Evolutionary conservation across 805 yeast species (phyloP).

Genomic region (Ascoidea rubescens): DNA sequence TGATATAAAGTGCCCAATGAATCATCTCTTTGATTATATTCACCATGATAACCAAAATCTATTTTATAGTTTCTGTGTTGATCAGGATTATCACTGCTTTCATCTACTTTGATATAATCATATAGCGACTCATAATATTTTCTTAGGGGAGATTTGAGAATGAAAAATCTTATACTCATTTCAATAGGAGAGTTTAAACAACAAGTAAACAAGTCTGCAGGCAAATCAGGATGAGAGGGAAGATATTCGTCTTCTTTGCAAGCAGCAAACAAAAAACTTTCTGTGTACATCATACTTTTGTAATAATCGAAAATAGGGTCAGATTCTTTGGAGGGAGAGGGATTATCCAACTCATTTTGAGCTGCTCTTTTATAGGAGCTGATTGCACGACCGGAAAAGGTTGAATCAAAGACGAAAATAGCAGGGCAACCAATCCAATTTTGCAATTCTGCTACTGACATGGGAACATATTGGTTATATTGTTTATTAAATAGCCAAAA

Average conservation of each 20-base stretch:
- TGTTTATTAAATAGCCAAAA: constrained; percentile 98
- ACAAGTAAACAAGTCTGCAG: constrained; percentile 92
- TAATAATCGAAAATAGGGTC: constrained; percentile 9
- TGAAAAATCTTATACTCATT: constrained; percentile 82
- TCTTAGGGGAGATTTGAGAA: constrained; percentile 64
- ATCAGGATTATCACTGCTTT: constrained; percentile 16
- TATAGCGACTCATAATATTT: constrained; percentile 26
- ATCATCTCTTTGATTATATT: constrained; percentile 82
- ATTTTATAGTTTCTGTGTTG: constrained; percentile 13
- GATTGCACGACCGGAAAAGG: constrained; percentile 87
- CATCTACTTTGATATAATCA: constrained; percentile 18
- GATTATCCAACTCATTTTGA: constrained; percentile 54
- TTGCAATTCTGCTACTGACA: constrained; percentile 86
- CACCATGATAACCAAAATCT: constrained; percentile 70
- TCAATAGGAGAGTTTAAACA: constrained; percentile 94
- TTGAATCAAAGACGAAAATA: constrained; percentile 87
- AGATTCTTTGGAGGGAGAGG: background rate
- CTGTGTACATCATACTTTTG: constrained; percentile 31
- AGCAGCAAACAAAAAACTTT: constrained; percentile 88
- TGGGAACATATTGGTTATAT: constrained; percentile 94
- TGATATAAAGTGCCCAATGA: constrained; percentile 93
- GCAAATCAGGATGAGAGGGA: constrained; percentile 88
- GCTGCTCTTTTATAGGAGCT: constrained; percentile 81
- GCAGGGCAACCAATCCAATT: constrained; percentile 98
- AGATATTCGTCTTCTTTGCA: constrained; percentile 75